Evolutionary conservation across 2,329 filamentous ascomycete genomes (phyloP).

Genomic region (Calonectria hawksworthii): DNA sequence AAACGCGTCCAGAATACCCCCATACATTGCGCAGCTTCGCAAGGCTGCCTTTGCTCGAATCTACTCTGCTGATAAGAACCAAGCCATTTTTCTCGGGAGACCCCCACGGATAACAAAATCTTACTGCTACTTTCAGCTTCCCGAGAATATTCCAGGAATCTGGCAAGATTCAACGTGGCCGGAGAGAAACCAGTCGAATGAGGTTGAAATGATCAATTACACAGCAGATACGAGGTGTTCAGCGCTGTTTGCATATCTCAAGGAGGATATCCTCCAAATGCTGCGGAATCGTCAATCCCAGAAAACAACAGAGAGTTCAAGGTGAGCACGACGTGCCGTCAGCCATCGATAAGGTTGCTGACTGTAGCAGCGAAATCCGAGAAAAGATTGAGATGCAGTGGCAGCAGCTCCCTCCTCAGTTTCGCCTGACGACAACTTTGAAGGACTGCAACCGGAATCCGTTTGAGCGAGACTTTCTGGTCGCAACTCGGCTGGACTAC

Average conservation of each 20-base stretch:
- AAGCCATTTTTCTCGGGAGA: conserved; percentile 55
- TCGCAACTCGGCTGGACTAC: conserved; percentile 30
- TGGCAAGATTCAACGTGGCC: background rate
- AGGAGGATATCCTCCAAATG: conserved; percentile 33
- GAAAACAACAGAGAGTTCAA: conserved; percentile 2
- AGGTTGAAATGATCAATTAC: conserved; percentile 21
- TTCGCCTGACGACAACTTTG: conserved; percentile 17
- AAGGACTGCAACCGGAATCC: conserved; percentile 18
- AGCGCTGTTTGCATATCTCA: conserved; percentile 25
- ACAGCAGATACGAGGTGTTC: conserved; percentile 33
- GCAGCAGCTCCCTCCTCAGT: conserved; percentile 26
- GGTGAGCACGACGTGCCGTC: background rate
- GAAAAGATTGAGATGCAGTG: conserved; percentile 26
- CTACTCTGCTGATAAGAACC: conserved; percentile 61
- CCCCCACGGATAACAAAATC: conserved; percentile 56
- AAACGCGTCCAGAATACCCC: conserved; percentile 38
- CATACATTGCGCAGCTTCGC: conserved; percentile 57
- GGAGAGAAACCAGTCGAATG: background rate
- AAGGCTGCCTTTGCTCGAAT: conserved; percentile 56
- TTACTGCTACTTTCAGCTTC: conserved; percentile 20
- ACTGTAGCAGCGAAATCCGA: conserved; percentile 17
- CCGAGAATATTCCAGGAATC: background rate
- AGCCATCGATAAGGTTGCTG: background rate
- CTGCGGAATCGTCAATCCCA: conserved; percentile 6
- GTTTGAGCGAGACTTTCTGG: conserved; percentile 30